Conservation (phyloP, 805 yeast species). For the Vanderwaltozyma yarrowii region DNA sequence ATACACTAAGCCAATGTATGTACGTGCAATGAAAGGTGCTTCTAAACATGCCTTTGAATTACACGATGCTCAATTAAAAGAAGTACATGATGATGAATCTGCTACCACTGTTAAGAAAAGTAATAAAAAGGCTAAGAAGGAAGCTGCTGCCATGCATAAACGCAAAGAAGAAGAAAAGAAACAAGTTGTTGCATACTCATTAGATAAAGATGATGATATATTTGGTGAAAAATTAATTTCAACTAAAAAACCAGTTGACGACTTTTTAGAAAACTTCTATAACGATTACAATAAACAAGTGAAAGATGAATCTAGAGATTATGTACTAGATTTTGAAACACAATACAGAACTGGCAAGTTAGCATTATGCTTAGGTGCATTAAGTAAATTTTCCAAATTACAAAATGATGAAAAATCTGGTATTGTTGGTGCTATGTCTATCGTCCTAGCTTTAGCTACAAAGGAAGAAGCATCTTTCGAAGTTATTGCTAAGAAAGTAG, state of each 20-base stretch:
- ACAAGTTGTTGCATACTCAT: constrained; percentile 30
- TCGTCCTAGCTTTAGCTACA: constrained; percentile 17
- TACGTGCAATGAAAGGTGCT: constrained; percentile 62
- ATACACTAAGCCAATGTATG: constrained; percentile 58
- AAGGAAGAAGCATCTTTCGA: constrained; percentile 16
- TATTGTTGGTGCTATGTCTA: constrained; percentile 21
- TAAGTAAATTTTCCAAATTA: constrained; percentile 15
- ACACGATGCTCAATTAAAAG: constrained; percentile 11
- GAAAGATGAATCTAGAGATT: constrained; percentile 29
- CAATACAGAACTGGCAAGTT: constrained; percentile 22
- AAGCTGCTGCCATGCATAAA: constrained; percentile 38
- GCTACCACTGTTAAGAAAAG: constrained; percentile 6
- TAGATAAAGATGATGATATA: constrained; percentile 53
- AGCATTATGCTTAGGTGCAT: constrained; percentile 23
- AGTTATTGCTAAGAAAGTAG: constrained; percentile 24
- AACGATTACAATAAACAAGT: constrained; percentile 34
- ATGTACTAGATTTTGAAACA: constrained; percentile 21
- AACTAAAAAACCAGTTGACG: constrained; percentile 33
- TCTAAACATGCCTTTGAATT: constrained; percentile 42
- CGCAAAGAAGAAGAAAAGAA: constrained; percentile 45
- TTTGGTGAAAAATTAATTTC: constrained; percentile 40
- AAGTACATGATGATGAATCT: constrained; percentile 5
- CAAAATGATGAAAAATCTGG: constrained; percentile 11
- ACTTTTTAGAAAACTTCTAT: constrained; percentile 36
- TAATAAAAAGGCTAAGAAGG: constrained; percentile 47